A percentile compares a stretch with the other conserved stretches of the same genome.
Evolutionary conservation across 257 asterid genomes (phyloP).

Genomic region (Euphrasia confusa): DNA sequence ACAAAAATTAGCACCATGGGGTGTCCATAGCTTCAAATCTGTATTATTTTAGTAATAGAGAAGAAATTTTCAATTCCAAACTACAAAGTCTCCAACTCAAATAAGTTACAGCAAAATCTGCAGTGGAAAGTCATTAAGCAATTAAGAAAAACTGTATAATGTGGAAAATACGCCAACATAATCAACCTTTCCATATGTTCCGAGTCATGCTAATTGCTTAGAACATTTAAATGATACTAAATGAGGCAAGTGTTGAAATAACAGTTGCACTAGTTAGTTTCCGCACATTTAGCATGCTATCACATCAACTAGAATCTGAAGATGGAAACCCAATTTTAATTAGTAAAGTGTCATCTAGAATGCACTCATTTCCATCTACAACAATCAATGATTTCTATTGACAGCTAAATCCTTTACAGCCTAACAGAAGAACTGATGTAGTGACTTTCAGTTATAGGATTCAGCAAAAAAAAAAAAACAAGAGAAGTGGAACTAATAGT

Average conservation of each 20-base stretch:
- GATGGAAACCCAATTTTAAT: neutral
- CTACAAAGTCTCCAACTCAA: neutral
- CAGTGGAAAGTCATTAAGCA: neutral
- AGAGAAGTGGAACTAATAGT: neutral
- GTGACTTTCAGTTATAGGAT: neutral
- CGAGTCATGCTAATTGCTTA: constrained; percentile 2
- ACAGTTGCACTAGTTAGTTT: neutral
- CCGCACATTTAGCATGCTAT: constrained; percentile 1
- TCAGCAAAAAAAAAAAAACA: constrained; percentile 1
- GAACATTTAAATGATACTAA: constrained; percentile 1
- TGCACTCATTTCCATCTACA: neutral
- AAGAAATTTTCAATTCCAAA: constrained; percentile 4
- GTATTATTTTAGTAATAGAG: neutral
- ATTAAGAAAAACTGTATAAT: neutral
- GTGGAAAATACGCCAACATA: neutral
- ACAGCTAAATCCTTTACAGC: neutral
- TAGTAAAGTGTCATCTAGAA: neutral
- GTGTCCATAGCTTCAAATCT: neutral
- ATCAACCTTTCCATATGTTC: neutral
- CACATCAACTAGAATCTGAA: neutral
- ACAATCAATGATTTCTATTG: neutral
- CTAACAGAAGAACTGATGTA: neutral
- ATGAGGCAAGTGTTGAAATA: constrained; percentile 7
- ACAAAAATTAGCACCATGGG: constrained; percentile 3
- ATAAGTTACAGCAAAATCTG: neutral